Evolutionary conservation across 805 yeast species (phyloP).

Genomic region (Sugiyamaella mastotermitis): DNA sequence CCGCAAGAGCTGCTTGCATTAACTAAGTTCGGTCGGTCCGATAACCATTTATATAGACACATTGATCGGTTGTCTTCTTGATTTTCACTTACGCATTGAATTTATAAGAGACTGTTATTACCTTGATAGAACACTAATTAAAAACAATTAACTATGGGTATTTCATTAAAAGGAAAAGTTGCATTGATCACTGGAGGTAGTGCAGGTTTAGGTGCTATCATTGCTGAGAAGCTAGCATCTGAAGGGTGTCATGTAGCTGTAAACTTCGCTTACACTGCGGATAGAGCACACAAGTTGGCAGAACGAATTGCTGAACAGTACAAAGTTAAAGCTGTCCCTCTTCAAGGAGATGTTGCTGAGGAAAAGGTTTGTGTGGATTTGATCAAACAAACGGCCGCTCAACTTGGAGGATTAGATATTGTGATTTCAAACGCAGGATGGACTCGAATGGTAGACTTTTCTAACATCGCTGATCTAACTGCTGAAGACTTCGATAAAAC

Average conservation of each 20-base stretch:
- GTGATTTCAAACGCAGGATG: conserved; percentile 36
- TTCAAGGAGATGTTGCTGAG: conserved; percentile 23
- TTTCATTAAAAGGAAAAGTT: conserved; percentile 17
- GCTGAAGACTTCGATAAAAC: conserved; percentile 26
- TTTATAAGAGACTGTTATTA: too few relatives aligned
- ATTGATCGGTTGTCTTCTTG: too few relatives aligned
- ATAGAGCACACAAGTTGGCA: conserved; percentile 18
- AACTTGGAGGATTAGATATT: conserved; percentile 32
- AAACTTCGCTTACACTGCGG: conserved; percentile 16
- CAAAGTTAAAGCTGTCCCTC: conserved; percentile 12
- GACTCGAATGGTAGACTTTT: conserved; percentile 25
- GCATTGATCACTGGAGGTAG: conserved; percentile 23
- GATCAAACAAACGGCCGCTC: conserved; percentile 23
- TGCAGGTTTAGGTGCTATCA: conserved; percentile 22
- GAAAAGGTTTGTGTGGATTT: conserved; percentile 23
- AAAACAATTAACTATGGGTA: conserved; percentile 4
- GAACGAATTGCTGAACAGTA: conserved; percentile 3
- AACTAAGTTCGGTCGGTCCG: too few relatives aligned
- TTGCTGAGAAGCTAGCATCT: conserved; percentile 18
- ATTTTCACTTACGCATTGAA: too few relatives aligned
- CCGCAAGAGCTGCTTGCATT: too few relatives aligned
- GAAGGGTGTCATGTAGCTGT: conserved; percentile 22
- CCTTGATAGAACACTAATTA: background rate
- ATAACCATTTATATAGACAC: too few relatives aligned
- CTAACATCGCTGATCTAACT: conserved; percentile 26